Evolutionary conservation across 345 rosid genomes (phyloP).

Genomic region (Lumnitzera littorea): DNA sequence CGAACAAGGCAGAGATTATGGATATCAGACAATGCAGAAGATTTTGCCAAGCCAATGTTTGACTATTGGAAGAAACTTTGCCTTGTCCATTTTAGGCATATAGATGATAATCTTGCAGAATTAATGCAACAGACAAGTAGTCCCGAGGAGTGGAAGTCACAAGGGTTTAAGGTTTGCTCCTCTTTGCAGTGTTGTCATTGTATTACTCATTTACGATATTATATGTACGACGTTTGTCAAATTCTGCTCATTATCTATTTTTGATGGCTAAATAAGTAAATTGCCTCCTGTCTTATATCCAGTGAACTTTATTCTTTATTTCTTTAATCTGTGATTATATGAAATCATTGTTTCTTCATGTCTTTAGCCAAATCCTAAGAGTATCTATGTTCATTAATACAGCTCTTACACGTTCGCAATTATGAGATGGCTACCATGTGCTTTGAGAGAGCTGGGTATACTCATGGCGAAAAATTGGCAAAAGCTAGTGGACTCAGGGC

Average conservation of each 20-base stretch:
- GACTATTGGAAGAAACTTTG: constrained; percentile 13
- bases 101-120: constrained; percentile 29
- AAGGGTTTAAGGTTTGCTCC: constrained; percentile 31
- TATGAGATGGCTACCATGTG: constrained; percentile 43
- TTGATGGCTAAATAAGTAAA: too few species aligned
- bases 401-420: constrained; percentile 35
- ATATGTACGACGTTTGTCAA: neutral
- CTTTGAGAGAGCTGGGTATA: constrained; percentile 39
- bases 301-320: neutral
- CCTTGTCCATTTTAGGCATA: constrained; percentile 27
- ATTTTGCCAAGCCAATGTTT: constrained; percentile 25
- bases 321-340: neutral
- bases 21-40: constrained; percentile 39
- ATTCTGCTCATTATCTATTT: neutral
- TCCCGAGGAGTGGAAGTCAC: constrained; percentile 38
- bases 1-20: constrained; percentile 47
- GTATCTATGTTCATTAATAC: neutral
- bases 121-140: constrained; percentile 41
- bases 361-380: neutral
- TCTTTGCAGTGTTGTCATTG: neutral
- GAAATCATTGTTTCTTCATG: neutral
- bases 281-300: too few species aligned
- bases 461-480: constrained; percentile 29
- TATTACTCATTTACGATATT: neutral
- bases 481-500: constrained; percentile 38